Evolutionary conservation across 257 asterid species (phyloP).

Genomic region (Buddleja alternifolia): DNA sequence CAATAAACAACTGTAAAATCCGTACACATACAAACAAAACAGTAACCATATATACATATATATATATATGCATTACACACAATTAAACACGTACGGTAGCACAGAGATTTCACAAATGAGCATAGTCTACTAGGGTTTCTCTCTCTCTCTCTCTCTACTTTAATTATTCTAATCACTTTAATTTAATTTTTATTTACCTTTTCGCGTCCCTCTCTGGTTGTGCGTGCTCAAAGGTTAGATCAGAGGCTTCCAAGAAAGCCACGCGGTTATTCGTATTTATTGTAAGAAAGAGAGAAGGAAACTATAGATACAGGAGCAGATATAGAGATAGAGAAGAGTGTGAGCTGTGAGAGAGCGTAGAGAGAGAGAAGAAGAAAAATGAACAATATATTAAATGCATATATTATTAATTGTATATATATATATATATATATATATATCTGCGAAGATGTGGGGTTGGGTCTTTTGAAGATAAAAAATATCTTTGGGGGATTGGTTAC

Average conservation of each 20-base stretch:
- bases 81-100: slow-evolving; percentile 16
- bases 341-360: slow-evolving; percentile 47
- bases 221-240: slow-evolving; percentile 48
- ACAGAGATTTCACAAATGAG: slow-evolving; percentile 34
- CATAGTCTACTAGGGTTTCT: slow-evolving; percentile 35
- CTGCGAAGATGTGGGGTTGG: slow-evolving; percentile 27
- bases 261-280: slow-evolving; percentile 37
- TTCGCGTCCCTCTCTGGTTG: slow-evolving; percentile 32
- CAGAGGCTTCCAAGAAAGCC: slow-evolving; percentile 46
- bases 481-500: slow-evolving; percentile 30
- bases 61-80: slow-evolving; percentile 36
- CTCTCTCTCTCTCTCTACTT: slow-evolving; percentile 28
- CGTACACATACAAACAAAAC: slow-evolving; percentile 12
- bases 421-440: slow-evolving; percentile 25
- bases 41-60: too few relatives aligned
- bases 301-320: slow-evolving; percentile 34
- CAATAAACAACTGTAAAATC: slow-evolving; percentile 10
- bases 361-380: slow-evolving; percentile 23
- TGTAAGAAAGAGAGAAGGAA: slow-evolving; percentile 30
- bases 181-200: slow-evolving; percentile 16
- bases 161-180: slow-evolving; percentile 7
- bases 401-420: slow-evolving; percentile 1
- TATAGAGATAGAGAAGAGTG: slow-evolving; percentile 32
- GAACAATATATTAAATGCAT: slow-evolving; percentile 26
- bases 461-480: slow-evolving; percentile 20